Evolutionary conservation across 345 rosid species (phyloP).

Genomic region (Euclidium syriacum): DNA sequence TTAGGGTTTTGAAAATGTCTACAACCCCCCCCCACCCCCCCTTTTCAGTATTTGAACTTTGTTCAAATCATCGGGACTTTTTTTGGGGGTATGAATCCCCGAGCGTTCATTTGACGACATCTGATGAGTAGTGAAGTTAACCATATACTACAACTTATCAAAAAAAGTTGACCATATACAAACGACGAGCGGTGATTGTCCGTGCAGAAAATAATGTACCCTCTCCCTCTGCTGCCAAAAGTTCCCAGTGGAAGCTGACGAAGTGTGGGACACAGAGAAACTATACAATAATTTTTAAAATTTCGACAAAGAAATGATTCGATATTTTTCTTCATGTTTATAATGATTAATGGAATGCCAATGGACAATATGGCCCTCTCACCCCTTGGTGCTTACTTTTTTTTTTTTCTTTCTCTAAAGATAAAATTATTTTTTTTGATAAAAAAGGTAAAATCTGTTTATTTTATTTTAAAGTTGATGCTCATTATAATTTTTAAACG

Average conservation of each 20-base stretch:
- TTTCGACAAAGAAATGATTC: no score
- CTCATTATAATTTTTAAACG: no score
- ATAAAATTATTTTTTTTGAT: background rate
- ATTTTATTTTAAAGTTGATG: background rate
- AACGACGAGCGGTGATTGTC: constrained; percentile 3
- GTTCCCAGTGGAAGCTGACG: constrained; percentile 27
- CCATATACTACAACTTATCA: no score
- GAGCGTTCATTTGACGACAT: background rate
- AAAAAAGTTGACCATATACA: no score
- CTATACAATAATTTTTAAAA: background rate
- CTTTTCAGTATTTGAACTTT: background rate
- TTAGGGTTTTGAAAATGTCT: no score
- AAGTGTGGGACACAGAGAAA: constrained; percentile 15
- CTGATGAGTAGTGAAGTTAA: background rate
- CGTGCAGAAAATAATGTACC: constrained; percentile 15
- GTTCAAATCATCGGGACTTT: background rate
- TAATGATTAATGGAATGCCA: background rate
- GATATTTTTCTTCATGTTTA: constrained; percentile 1
- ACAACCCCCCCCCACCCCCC: no score
- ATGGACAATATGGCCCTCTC: constrained; percentile 6
- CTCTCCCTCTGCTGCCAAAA: constrained; percentile 1
- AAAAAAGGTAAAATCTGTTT: background rate
- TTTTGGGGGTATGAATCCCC: no score
- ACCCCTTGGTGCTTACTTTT: constrained; percentile 1
- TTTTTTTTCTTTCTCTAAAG: no score